Evolutionary conservation across 257 asterid genomes (phyloP).

Genomic region (Plantago major): DNA sequence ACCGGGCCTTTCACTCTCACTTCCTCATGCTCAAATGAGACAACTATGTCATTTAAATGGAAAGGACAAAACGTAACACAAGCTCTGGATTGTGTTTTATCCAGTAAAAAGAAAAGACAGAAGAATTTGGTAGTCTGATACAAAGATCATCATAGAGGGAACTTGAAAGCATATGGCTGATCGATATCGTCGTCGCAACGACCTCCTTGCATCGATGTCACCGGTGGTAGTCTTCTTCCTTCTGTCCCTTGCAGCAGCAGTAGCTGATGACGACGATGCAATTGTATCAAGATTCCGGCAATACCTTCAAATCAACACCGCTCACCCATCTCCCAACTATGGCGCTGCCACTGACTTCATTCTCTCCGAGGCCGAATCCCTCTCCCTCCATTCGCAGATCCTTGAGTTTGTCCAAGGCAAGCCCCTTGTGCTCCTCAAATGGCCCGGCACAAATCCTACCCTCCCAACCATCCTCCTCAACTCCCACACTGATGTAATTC

Average conservation of each 20-base stretch:
- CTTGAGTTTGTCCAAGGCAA: slow-evolving; percentile 67
- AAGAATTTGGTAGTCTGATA: not conserved
- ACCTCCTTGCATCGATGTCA: no score
- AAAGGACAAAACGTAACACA: no score
- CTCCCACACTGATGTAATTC: slow-evolving; percentile 95
- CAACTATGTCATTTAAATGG: no score
- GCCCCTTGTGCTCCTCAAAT: slow-evolving; percentile 69
- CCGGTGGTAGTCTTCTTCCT: no score
- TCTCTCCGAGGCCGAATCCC: slow-evolving; percentile 58
- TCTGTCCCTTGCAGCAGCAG: no score
- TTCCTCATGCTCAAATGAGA: no score
- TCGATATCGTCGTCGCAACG: no score
- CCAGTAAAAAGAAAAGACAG: no score
- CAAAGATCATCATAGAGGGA: not conserved
- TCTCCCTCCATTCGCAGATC: slow-evolving; percentile 48
- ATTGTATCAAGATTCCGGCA: slow-evolving; percentile 73
- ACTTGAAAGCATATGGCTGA: no score
- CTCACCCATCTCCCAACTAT: slow-evolving; percentile 84
- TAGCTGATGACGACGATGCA: not conserved
- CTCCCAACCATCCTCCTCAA: slow-evolving; percentile 83
- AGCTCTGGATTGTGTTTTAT: no score
- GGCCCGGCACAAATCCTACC: slow-evolving; percentile 63
- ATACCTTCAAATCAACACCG: slow-evolving; percentile 76
- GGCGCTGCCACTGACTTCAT: slow-evolving; percentile 61
- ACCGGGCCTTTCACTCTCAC: no score